Evolutionary conservation across 805 yeast genomes (phyloP), one percentile per base, ranked within the genome.

Genomic region (Torulaspora microellipsoides): DNA sequence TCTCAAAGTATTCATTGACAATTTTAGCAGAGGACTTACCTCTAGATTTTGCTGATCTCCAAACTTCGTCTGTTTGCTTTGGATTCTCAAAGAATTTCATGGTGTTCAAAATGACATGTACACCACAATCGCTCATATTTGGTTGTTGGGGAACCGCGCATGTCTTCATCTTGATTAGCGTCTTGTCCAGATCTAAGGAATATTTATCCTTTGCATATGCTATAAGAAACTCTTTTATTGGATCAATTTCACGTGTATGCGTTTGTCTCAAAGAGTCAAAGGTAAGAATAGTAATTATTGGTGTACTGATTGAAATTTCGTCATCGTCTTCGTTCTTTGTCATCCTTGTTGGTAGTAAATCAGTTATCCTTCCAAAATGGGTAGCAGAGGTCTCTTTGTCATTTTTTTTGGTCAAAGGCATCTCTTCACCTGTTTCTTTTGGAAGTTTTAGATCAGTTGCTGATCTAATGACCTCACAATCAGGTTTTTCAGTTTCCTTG

Each of bases 111-210:
- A 93, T 82, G 1, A 91, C 85, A 65, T 86, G 96, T 15, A 93
- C 78, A 1, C 99, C 99, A 68, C 99, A 93, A 61, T 93, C 99
- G 59, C 89, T 86, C 66, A 82, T 80, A 60, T 93, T 93, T 27
- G 81, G 80, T 58, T 93, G 99, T 46, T 74, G 79, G 0, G 97
- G 96, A 0, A 88, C 93, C 4, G 68, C 58, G 4, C 81, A 79
- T 7, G 69, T 62, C 39, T 69, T 60, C 36, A 77, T 65, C 34
- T 71, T 62, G 15, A 90, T 76, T 34, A 69, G 72, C 4, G 66
- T 61, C 10, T 69, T 69, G 15, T 66, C 65, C 3, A 89, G 55
- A 0, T 66, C 70, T 8, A 81, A 48, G 0, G 64, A 66, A 51
- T 78, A 73, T 52, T 77, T 81, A 28, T 84, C 93, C 41, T 69